phyloP scores from a whole-genome alignment of 768 basidiomycete genomes.

The Tephrocybe rancida region DNA sequence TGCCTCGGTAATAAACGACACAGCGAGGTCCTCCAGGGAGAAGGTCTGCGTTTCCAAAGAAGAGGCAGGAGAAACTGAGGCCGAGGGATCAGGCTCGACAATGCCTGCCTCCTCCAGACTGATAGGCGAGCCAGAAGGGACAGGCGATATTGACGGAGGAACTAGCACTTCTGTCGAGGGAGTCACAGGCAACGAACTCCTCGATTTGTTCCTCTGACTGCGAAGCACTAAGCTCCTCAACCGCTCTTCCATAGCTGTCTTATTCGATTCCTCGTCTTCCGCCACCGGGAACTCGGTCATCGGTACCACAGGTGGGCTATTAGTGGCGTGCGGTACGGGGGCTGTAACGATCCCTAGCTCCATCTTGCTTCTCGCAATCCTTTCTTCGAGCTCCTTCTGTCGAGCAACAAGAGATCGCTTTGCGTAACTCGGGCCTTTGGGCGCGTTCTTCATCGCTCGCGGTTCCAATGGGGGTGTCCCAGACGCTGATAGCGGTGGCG shows the following conservation, averaged over 20 bases:
- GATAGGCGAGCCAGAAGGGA: neutral
- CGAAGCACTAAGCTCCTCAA: constrained; percentile 40
- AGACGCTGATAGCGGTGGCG: constrained; percentile 10
- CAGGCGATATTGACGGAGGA: neutral
- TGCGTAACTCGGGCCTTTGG: constrained; percentile 37
- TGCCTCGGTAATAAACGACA: constrained; percentile 59
- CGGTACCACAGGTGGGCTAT: neutral
- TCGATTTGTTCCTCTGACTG: constrained; percentile 35
- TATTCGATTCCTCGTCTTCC: constrained; percentile 16
- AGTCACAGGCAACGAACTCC: constrained; percentile 3
- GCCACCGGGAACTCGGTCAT: neutral
- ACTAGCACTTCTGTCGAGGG: constrained; percentile 6
- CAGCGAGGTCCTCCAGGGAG: constrained; percentile 56
- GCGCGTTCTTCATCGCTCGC: constrained; percentile 38
- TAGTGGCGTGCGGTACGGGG: neutral
- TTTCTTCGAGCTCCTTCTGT: constrained; percentile 48
- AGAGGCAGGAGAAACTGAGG: constrained; percentile 8
- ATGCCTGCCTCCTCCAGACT: neutral
- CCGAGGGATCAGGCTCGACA: neutral
- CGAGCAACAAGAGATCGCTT: constrained; percentile 41
- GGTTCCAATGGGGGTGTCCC: constrained; percentile 35
- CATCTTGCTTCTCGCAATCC: constrained; percentile 37
- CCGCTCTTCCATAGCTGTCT: constrained; percentile 44
- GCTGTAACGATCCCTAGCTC: constrained; percentile 28
- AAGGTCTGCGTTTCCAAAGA: constrained; percentile 19